phyloP scores from a whole-genome alignment of 2,329 filamentous ascomycete species.

The Kalmusia sp. region DNA sequence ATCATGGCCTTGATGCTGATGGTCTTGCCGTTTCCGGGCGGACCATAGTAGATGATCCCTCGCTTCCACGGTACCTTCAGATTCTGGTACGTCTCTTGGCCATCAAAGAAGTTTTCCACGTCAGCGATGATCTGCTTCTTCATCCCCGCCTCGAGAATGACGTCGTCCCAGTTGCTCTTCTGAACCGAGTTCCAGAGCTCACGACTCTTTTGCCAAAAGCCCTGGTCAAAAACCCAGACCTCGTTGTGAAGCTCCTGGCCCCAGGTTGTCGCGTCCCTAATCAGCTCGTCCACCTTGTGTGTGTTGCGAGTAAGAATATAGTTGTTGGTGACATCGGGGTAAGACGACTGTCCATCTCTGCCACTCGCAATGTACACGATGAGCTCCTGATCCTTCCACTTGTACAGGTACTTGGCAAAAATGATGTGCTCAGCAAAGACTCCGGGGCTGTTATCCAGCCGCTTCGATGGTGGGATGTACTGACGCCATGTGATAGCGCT shows the following conservation, averaged over 20 bases:
- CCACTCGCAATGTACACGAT: slow-evolving; percentile 53
- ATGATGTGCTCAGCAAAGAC: slow-evolving; percentile 46
- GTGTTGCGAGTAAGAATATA: slow-evolving; percentile 52
- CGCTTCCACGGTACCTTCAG: slow-evolving; percentile 75
- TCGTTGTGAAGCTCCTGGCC: slow-evolving; percentile 65
- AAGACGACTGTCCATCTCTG: slow-evolving; percentile 45
- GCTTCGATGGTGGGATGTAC: slow-evolving; percentile 48
- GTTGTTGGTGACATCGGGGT: slow-evolving; percentile 45
- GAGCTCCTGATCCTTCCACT: slow-evolving; percentile 53
- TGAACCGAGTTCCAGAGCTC: slow-evolving; percentile 63
- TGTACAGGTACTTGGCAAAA: slow-evolving; percentile 55
- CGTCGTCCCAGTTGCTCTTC: slow-evolving; percentile 65
- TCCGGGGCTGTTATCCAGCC: slow-evolving; percentile 47
- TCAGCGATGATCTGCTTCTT: slow-evolving; percentile 70
- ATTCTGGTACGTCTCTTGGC: slow-evolving; percentile 63
- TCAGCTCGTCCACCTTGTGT: slow-evolving; percentile 56
- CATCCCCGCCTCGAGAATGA: slow-evolving; percentile 71
- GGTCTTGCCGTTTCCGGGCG: slow-evolving; percentile 71
- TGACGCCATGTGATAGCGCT: slow-evolving; percentile 42
- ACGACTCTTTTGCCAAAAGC: slow-evolving; percentile 67
- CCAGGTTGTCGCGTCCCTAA: slow-evolving; percentile 64
- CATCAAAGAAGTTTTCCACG: slow-evolving; percentile 69
- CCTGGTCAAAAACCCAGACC: slow-evolving; percentile 71
- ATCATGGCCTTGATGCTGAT: slow-evolving; percentile 75
- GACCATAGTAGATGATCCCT: slow-evolving; percentile 72